These are phyloP conservation scores for Aegilops speltoides DNA, from an alignment of 176 grass and related monocot genomes.

Conservation along the genomic window DNA sequence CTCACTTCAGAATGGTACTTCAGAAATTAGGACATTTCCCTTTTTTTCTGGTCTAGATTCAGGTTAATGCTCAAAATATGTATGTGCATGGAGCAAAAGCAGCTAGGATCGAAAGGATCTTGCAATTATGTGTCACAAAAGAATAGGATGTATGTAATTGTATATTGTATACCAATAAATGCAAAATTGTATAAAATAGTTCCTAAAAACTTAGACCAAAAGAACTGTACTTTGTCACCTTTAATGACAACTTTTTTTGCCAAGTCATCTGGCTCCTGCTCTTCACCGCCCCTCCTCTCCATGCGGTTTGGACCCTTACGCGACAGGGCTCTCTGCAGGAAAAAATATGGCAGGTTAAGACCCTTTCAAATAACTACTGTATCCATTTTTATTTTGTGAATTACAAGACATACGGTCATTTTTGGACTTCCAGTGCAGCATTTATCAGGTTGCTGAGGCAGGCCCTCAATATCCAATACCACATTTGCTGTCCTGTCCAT, in stretches of 20 bases:
- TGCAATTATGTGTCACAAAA: background rate
- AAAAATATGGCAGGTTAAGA: background rate
- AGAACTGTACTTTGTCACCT: slow-evolving; percentile 42
- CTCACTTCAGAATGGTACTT: background rate
- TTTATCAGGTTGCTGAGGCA: slow-evolving; percentile 62
- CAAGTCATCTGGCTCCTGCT: slow-evolving; percentile 68
- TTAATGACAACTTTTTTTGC: slow-evolving; percentile 74
- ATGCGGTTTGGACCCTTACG: slow-evolving; percentile 78
- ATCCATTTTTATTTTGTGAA: background rate
- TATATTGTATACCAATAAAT: background rate
- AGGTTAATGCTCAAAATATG: background rate
- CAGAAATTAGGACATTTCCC: background rate
- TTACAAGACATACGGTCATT: slow-evolving; percentile 50
- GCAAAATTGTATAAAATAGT: background rate
- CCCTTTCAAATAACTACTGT: background rate
- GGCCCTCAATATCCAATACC: slow-evolving; percentile 80
- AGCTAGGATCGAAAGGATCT: background rate
- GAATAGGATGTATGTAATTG: background rate
- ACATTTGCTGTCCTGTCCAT: slow-evolving; percentile 82
- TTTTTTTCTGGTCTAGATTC: background rate
- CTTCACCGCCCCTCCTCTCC: slow-evolving; percentile 68
- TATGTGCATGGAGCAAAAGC: background rate
- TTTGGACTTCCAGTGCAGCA: slow-evolving; percentile 93
- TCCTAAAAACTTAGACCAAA: background rate
- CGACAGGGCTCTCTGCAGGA: slow-evolving; percentile 78